Percentiles rank a stretch among this genome's conserved stretches.
These are phyloP conservation scores for Calamus simplicifolius DNA, from an alignment of 176 grass and related monocot genomes.

Conservation along the genomic window DNA sequence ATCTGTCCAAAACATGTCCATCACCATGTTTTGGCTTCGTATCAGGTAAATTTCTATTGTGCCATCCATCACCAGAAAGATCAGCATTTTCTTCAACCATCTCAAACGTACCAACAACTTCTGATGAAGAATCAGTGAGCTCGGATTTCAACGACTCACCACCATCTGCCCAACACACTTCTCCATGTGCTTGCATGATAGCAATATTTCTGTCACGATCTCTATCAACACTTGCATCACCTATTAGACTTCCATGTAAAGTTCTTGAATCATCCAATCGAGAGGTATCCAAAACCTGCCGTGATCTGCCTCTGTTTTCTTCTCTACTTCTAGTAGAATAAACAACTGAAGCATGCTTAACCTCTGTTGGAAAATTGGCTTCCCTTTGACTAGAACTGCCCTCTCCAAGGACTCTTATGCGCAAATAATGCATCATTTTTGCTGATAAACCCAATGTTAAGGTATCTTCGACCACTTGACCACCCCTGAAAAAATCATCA, in stretches of 20 bases:
- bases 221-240: slow-evolving; percentile 24
- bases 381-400: slow-evolving; percentile 47
- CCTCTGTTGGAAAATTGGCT: slow-evolving; percentile 42
- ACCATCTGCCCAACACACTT: slow-evolving; percentile 31
- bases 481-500: slow-evolving; percentile 27
- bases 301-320: slow-evolving; percentile 54
- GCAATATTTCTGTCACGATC: slow-evolving; percentile 25
- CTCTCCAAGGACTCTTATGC: slow-evolving; percentile 60
- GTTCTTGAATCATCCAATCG: slow-evolving; percentile 26
- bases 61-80: slow-evolving; percentile 20
- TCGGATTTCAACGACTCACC: slow-evolving; percentile 19
- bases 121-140: slow-evolving; percentile 32
- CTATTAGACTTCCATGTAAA: slow-evolving; percentile 21
- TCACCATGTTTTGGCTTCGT: slow-evolving; percentile 30
- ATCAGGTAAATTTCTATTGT: slow-evolving; percentile 26
- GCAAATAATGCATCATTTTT: slow-evolving; percentile 87
- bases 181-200: slow-evolving; percentile 31
- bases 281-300: slow-evolving; percentile 34
- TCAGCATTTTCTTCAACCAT: slow-evolving; percentile 22
- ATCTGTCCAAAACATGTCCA: slow-evolving; percentile 9
- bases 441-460: slow-evolving; percentile 69
- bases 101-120: slow-evolving; percentile 18
- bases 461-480: slow-evolving; percentile 69
- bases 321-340: slow-evolving; percentile 41
- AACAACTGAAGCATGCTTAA: slow-evolving; percentile 26